A percentile compares a stretch with the other conserved stretches of the same genome.
These are phyloP conservation scores for Hypsizygus ulmarius DNA, from an alignment of 1,284 basidiomycete species.

Conservation along the genomic window DNA sequence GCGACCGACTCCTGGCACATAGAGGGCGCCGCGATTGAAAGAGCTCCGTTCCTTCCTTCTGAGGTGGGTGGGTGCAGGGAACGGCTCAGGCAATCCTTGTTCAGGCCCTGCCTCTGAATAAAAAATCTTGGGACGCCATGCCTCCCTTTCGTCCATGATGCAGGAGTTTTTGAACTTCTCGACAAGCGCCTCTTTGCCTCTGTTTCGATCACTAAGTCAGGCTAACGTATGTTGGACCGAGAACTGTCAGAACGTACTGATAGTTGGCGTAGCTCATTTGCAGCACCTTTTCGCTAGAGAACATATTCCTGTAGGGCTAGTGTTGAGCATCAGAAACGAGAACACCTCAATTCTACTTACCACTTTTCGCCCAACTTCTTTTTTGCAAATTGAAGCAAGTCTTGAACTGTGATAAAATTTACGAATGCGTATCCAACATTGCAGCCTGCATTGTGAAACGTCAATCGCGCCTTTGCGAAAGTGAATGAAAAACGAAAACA, in stretches of 20 bases:
- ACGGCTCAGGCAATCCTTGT: slow-evolving; percentile 75
- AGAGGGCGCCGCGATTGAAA: slow-evolving; percentile 69
- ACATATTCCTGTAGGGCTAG: slow-evolving; percentile 66
- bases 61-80: slow-evolving; percentile 76
- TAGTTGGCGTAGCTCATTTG: slow-evolving; percentile 88
- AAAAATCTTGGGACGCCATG: slow-evolving; percentile 84
- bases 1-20: slow-evolving; percentile 43
- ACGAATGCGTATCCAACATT: slow-evolving; percentile 88
- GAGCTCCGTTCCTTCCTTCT: slow-evolving; percentile 74
- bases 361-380: slow-evolving; percentile 74
- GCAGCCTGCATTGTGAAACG: slow-evolving; percentile 53
- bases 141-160: slow-evolving; percentile 79
- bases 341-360: slow-evolving; percentile 32
- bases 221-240: slow-evolving; percentile 2
- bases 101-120: slow-evolving; percentile 66
- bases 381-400: slow-evolving; percentile 73
- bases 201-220: slow-evolving; percentile 25
- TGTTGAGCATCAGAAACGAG: slow-evolving; percentile 1
- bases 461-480: slow-evolving; percentile 1
- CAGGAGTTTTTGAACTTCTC: slow-evolving; percentile 85
- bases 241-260: slow-evolving; percentile 52
- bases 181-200: slow-evolving; percentile 82
- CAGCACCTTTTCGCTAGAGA: slow-evolving; percentile 81
- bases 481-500: slow-evolving; percentile 19
- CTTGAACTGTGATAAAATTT: slow-evolving; percentile 78